Conservation (phyloP, 2,329 filamentous ascomycete genomes). For the Calonectria ilicicola region DNA sequence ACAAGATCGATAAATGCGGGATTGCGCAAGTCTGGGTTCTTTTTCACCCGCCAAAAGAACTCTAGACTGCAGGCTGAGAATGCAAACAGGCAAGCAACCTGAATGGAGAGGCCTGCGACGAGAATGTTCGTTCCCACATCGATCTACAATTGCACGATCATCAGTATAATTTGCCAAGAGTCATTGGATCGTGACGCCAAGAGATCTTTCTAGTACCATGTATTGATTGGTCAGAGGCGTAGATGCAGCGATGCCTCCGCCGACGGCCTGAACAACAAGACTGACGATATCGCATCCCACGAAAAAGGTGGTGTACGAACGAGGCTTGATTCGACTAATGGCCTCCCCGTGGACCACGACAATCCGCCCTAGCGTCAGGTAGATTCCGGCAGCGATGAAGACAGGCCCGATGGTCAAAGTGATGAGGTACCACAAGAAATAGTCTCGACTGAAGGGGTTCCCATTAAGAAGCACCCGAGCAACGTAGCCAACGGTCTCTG, state of each 20-base stretch:
- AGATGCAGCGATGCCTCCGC: conserved; percentile 32
- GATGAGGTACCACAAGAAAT: conserved; percentile 33
- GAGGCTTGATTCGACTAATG: conserved; percentile 28
- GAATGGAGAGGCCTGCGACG: conserved; percentile 32
- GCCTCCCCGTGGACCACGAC: conserved; percentile 34
- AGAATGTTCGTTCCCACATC: conserved; percentile 32
- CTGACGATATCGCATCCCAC: conserved; percentile 32
- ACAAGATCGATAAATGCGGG: conserved; percentile 26
- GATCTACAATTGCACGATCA: not conserved
- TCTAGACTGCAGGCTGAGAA: conserved; percentile 32
- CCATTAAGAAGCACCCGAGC: conserved; percentile 31
- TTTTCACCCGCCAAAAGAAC: conserved; percentile 31
- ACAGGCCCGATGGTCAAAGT: conserved; percentile 41
- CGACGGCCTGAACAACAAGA: conserved; percentile 32
- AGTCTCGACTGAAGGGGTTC: conserved; percentile 31
- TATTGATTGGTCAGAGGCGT: conserved; percentile 27
- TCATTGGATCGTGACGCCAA: not conserved
- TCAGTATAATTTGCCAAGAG: not conserved
- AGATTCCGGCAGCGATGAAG: conserved; percentile 40
- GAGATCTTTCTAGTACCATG: conserved; percentile 15
- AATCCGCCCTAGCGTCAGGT: conserved; percentile 39
- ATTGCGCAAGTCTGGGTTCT: conserved; percentile 20
- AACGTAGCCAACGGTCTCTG: conserved; percentile 37
- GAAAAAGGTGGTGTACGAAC: conserved; percentile 29
- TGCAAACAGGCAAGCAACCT: conserved; percentile 30